Conservation (phyloP, 495 filamentous ascomycete genomes). For the Filosporella fistucella region DNA sequence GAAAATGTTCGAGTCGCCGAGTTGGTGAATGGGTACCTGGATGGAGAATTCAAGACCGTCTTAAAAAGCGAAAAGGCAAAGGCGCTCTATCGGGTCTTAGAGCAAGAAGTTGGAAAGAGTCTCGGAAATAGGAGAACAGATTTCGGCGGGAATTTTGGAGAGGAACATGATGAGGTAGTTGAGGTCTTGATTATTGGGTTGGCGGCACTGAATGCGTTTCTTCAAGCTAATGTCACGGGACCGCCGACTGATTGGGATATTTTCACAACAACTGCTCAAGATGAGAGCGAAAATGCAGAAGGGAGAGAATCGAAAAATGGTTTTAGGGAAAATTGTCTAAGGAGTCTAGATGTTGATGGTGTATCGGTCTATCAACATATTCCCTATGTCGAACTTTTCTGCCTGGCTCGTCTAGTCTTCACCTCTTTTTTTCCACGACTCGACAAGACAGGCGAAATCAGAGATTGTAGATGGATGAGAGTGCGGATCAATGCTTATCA, state of each 20-base stretch:
- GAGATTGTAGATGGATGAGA: constrained; percentile 41
- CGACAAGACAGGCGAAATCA: constrained; percentile 4
- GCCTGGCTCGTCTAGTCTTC: constrained; percentile 67
- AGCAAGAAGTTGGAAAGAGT: constrained; percentile 1
- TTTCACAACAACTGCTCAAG: no score
- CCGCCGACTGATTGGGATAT: constrained; percentile 32
- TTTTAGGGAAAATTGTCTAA: constrained; percentile 50
- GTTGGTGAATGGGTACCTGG: constrained; percentile 10
- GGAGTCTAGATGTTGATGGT: constrained; percentile 72
- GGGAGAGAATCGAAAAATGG: constrained; percentile 27
- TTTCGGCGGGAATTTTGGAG: neutral
- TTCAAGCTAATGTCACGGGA: constrained; percentile 90
- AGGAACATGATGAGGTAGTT: neutral
- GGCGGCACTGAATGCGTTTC: constrained; percentile 76
- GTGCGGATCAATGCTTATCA: constrained; percentile 79
- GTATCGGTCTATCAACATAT: constrained; percentile 81
- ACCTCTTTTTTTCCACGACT: constrained; percentile 33
- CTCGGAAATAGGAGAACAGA: constrained; percentile 6
- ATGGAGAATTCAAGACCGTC: constrained; percentile 21
- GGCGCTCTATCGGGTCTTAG: constrained; percentile 13
- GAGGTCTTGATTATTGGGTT: constrained; percentile 19
- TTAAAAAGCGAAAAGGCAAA: constrained; percentile 16
- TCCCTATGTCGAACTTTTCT: constrained; percentile 76
- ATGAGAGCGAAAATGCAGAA: no score
- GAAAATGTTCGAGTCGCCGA: constrained; percentile 14